Percentiles rank a stretch among this genome's conserved stretches.
phyloP scores from a whole-genome alignment of 192 early-diverging fungal species.

The Coemansia furcata region DNA sequence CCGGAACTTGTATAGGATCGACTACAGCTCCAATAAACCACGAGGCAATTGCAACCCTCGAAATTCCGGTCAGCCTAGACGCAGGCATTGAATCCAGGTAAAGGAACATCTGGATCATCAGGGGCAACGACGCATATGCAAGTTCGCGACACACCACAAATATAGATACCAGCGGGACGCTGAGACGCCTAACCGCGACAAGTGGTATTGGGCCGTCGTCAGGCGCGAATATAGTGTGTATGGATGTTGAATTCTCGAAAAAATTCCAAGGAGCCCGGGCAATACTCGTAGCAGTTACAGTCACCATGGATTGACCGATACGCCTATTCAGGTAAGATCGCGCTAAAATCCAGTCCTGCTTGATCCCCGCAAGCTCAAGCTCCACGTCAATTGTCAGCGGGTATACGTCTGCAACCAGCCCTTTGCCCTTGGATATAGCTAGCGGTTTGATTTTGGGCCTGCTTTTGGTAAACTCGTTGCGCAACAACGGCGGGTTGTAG shows the following conservation, averaged over 20 bases:
- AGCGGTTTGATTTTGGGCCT: background rate
- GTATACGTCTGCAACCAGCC: background rate
- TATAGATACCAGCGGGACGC: background rate
- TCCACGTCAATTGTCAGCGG: slow-evolving; percentile 5
- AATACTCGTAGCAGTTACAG: background rate
- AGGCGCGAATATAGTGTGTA: background rate
- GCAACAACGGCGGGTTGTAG: slow-evolving; percentile 5
- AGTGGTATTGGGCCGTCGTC: background rate
- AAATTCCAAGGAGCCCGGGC: background rate
- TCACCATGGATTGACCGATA: background rate
- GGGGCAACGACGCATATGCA: background rate
- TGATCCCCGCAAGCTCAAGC: slow-evolving; percentile 10
- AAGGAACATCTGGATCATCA: background rate
- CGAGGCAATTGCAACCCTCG: background rate
- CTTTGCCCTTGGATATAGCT: background rate
- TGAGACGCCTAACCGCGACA: background rate
- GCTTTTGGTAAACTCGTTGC: background rate
- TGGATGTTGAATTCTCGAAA: background rate
- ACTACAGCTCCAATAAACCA: background rate
- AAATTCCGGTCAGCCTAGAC: background rate
- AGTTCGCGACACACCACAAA: background rate
- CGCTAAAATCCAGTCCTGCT: background rate
- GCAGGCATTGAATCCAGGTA: background rate
- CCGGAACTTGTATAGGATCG: background rate
- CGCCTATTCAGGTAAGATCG: background rate